Percentiles rank a stretch among this genome's conserved stretches.
Conservation (phyloP, 1,284 basidiomycete species). For the Apiotrichum sp. region DNA sequence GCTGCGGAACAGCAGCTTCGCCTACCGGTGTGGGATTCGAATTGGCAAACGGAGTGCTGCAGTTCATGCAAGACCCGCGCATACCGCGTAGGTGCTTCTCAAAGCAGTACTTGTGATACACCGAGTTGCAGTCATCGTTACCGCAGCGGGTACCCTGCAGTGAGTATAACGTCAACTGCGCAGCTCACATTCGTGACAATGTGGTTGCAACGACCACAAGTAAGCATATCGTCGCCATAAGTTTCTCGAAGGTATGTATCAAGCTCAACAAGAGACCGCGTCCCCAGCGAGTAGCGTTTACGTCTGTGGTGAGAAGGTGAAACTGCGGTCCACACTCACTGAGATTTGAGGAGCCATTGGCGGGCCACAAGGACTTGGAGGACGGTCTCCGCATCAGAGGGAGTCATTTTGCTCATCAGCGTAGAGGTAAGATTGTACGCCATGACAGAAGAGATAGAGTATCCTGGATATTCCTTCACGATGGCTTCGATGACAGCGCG, state of each 20-base stretch:
- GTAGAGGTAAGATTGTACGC: slow-evolving; percentile 24
- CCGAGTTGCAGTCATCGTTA: slow-evolving; percentile 26
- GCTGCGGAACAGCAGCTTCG: slow-evolving; percentile 31
- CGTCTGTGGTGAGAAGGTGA: slow-evolving; percentile 23
- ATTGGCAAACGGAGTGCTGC: slow-evolving; percentile 19
- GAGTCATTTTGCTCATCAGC: slow-evolving; percentile 22
- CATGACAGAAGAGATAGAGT: slow-evolving; percentile 34
- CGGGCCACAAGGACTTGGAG: slow-evolving; percentile 33
- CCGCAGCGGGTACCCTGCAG: slow-evolving; percentile 32
- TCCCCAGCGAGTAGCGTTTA: slow-evolving; percentile 36
- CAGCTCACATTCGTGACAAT: slow-evolving; percentile 33
- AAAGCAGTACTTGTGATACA: slow-evolving; percentile 39
- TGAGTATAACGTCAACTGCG: neutral
- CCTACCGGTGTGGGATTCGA: slow-evolving; percentile 24
- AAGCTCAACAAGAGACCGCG: slow-evolving; percentile 37
- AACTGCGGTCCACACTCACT: slow-evolving; percentile 20
- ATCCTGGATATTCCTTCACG: slow-evolving; percentile 38
- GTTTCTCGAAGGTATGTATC: slow-evolving; percentile 35
- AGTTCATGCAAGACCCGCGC: slow-evolving; percentile 25
- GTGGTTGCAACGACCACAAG: slow-evolving; percentile 33
- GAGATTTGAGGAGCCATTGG: slow-evolving; percentile 38
- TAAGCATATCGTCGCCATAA: slow-evolving; percentile 30
- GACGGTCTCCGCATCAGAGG: slow-evolving; percentile 26
- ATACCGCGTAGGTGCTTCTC: slow-evolving; percentile 1
- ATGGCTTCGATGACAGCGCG: slow-evolving; percentile 36